These are phyloP conservation scores for Primulina huaijiensis DNA, from an alignment of 257 asterid genomes.

Conservation along the genomic window DNA sequence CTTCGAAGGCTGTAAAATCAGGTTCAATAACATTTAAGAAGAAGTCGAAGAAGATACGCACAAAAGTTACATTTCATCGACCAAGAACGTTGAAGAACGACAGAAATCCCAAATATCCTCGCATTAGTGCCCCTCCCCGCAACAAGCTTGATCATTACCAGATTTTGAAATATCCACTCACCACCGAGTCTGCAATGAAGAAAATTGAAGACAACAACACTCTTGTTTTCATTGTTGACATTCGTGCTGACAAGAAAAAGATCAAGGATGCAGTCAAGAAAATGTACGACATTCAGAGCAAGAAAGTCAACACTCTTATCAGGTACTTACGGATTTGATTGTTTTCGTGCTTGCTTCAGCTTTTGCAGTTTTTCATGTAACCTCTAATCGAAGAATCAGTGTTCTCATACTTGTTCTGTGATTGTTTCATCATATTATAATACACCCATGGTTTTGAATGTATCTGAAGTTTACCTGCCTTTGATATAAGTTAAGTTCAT, in stretches of 20 bases:
- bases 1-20: conserved; percentile 47
- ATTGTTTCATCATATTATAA: background rate
- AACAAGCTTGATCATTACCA: conserved; percentile 49
- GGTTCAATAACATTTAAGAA: conserved; percentile 43
- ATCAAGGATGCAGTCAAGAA: conserved; percentile 54
- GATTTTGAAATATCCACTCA: conserved; percentile 43
- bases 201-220: conserved; percentile 56
- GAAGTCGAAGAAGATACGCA: conserved; percentile 41
- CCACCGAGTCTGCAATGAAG: conserved; percentile 57
- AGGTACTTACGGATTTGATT: conserved; percentile 25
- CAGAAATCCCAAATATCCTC: conserved; percentile 51
- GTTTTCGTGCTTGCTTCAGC: background rate
- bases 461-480: background rate
- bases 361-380: background rate
- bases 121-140: conserved; percentile 50
- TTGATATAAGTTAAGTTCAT: background rate
- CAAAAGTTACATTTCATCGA: conserved; percentile 46
- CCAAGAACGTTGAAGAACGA: conserved; percentile 53
- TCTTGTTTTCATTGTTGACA: conserved; percentile 48
- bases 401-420: background rate
- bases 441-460: background rate
- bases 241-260: conserved; percentile 52
- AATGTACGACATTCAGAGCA: conserved; percentile 49
- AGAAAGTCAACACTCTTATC: conserved; percentile 53
- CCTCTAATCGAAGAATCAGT: background rate